phyloP scores from a whole-genome alignment of 768 basidiomycete genomes.

The Candolleomyces eurysporus region DNA sequence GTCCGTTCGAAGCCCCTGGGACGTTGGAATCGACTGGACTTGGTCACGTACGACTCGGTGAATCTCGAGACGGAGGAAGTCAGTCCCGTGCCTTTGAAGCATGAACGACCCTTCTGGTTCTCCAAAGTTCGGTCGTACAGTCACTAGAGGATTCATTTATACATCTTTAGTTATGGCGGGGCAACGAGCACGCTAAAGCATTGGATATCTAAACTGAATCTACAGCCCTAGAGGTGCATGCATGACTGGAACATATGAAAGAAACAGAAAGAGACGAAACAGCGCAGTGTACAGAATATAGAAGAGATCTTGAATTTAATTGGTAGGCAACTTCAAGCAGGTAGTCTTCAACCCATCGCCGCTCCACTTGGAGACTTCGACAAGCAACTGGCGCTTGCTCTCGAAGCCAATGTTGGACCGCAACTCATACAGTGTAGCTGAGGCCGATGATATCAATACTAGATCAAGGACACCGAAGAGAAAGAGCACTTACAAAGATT shows the following conservation, averaged over 20 bases:
- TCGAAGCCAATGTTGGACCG: slow-evolving; percentile 69
- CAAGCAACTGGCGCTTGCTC: slow-evolving; percentile 70
- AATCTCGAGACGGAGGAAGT: slow-evolving; percentile 74
- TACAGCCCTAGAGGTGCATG: background rate
- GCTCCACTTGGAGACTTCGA: slow-evolving; percentile 83
- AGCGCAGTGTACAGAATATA: background rate
- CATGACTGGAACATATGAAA: background rate
- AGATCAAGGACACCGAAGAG: background rate
- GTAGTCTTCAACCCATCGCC: slow-evolving; percentile 77
- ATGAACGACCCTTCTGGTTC: slow-evolving; percentile 93
- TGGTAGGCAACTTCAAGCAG: slow-evolving; percentile 77
- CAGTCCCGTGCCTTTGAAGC: slow-evolving; percentile 66
- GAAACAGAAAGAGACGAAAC: background rate
- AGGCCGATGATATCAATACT: background rate
- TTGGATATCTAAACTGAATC: too few relatives aligned
- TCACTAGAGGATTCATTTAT: background rate
- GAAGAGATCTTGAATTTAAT: slow-evolving; percentile 17
- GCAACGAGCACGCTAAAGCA: too few relatives aligned
- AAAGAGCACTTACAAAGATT: slow-evolving; percentile 63
- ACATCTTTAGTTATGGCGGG: background rate
- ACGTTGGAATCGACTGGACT: slow-evolving; percentile 79
- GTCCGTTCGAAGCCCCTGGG: slow-evolving; percentile 80
- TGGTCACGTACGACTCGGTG: slow-evolving; percentile 72
- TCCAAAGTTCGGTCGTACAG: slow-evolving; percentile 79
- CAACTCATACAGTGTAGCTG: slow-evolving; percentile 83